These are phyloP conservation scores for Sporothrix inflata DNA, from an alignment of 2,329 filamentous ascomycete species.

Conservation along the genomic window DNA sequence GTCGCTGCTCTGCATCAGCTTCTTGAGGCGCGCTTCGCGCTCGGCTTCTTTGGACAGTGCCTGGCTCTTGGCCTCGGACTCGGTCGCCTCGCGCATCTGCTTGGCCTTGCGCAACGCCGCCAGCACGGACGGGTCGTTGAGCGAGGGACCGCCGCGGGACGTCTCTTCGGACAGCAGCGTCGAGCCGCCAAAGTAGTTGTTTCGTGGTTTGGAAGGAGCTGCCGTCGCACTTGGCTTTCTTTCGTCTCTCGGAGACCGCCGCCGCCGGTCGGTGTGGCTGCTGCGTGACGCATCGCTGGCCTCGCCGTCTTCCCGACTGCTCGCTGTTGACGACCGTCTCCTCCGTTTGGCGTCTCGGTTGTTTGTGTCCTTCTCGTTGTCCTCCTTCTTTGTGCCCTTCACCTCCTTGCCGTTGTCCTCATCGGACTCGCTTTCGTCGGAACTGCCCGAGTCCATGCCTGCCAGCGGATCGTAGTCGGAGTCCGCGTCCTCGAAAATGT, in stretches of 20 bases:
- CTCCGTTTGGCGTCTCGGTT: conserved; percentile 33
- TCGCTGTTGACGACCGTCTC: conserved; percentile 14
- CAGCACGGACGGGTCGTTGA: conserved; percentile 76
- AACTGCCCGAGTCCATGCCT: conserved; percentile 51
- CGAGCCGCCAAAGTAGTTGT: conserved; percentile 66
- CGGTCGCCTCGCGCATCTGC: conserved; percentile 56
- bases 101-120: conserved; percentile 87
- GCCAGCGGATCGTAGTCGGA: conserved; percentile 71
- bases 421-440: conserved; percentile 43
- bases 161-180: conserved; percentile 59
- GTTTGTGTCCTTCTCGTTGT: conserved; percentile 34
- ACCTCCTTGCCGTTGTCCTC: background rate
- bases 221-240: too few species aligned
- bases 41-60: conserved; percentile 48
- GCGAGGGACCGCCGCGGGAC: conserved; percentile 55
- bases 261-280: background rate
- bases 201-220: too few species aligned
- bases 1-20: conserved; percentile 72
- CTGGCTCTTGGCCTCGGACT: conserved; percentile 46
- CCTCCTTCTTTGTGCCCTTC: background rate
- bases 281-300: conserved; percentile 25
- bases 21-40: conserved; percentile 70
- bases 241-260: background rate
- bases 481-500: conserved; percentile 68
- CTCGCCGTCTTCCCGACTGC: conserved; percentile 29